Evolutionary conservation across 768 basidiomycete species (phyloP).

Genomic region (Sporobolomyces pararoseus): DNA sequence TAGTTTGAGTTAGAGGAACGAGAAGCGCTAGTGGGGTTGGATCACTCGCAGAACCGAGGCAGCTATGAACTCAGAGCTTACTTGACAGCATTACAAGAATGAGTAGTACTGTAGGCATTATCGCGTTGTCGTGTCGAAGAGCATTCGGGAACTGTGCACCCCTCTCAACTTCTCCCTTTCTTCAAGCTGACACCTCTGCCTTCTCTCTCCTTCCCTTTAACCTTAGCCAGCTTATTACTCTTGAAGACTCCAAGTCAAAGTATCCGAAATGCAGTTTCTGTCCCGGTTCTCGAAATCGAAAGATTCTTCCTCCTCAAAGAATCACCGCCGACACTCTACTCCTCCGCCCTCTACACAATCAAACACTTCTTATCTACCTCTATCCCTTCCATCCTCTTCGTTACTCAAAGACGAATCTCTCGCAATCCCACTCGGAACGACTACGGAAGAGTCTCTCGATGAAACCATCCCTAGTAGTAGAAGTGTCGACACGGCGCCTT

Average conservation of each 20-base stretch:
- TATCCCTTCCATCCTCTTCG: not conserved
- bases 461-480: not conserved
- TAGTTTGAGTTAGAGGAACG: too few species aligned
- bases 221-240: too few species aligned
- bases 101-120: too few species aligned
- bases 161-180: not conserved
- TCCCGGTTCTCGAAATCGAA: conserved; percentile 12
- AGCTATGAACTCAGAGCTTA: too few species aligned
- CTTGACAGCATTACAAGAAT: too few species aligned
- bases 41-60: too few species aligned
- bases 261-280: conserved; percentile 1
- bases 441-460: not conserved
- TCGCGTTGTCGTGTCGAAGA: too few species aligned
- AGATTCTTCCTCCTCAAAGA: not conserved
- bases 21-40: too few species aligned
- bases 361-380: conserved; percentile 1
- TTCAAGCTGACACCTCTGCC: too few species aligned
- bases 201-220: too few species aligned
- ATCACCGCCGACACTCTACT: conserved; percentile 1
- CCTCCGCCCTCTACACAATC: not conserved
- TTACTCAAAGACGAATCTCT: conserved; percentile 1
- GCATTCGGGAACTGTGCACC: not conserved
- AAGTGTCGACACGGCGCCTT: conserved; percentile 1
- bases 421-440: not conserved
- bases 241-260: too few species aligned